Base-by-base conservation (phyloP, 2,329 filamentous ascomycete genomes). In the Talaromyces sp. region DNA sequence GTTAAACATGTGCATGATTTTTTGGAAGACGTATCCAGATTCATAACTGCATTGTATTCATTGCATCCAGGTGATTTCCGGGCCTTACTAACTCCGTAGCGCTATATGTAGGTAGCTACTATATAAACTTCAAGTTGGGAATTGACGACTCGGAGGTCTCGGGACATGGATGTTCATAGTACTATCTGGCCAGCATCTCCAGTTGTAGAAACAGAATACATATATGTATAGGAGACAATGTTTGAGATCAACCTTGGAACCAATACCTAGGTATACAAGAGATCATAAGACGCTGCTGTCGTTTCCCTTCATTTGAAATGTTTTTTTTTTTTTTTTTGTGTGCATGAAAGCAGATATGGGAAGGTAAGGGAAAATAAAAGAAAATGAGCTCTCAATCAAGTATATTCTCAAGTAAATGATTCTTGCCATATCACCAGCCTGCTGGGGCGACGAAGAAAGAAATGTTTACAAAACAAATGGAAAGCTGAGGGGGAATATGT, bases 361-460 rank as follows among this genome's bases (percentile, higher is more conserved):
- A 9, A 27, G 24, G 24, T 4, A 27, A 27, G 9, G 4, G 24
- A 27, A 9, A 27, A 5, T 27, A 9, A 9, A 9, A 9, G 3
- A 13, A 41, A 30, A 16, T 22, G n/a, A n/a, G n/a, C n/a, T n/a
- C n/a, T n/a, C n/a, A n/a, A 29, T 16, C 7, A 17, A 41, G 4
- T 22, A 19, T 14, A 20, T n/a, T 14, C 11, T 44, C 17, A 24
- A 19, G 8, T 44, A 33, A 33, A 22, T 10, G 24, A n/a, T 33
- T 43, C 17, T 44, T 8, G 2, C 30, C 43, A 27, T 33, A 17
- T 41, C 45, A 47, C 29, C 41, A 62, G 57, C 57, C 57, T 51
- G 59, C 57, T 54, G 59, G 57, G 36, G 47, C 46, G 40, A 55
- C 44, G 49, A 47, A 33, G 33, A 53, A 55, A 36, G 29, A 52